A percentile compares a stretch with the other conserved stretches of the same genome.
phyloP scores from a whole-genome alignment of 2,329 filamentous ascomycete species.

The Rhynchosporium agropyri region DNA sequence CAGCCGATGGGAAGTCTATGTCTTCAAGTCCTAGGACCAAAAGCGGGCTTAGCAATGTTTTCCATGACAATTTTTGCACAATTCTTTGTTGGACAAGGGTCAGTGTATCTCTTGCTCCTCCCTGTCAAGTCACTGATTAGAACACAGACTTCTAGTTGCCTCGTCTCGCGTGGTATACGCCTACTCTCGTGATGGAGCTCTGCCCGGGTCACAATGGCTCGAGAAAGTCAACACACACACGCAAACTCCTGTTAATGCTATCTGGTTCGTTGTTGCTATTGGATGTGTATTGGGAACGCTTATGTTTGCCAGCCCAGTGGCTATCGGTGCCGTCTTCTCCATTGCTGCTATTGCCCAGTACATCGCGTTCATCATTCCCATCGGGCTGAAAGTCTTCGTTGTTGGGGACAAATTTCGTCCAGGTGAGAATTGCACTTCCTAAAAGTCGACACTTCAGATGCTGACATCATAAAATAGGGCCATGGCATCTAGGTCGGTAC shows the following conservation, averaged over 20 bases:
- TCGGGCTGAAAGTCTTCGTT: constrained; percentile 60
- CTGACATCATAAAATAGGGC: constrained; percentile 41
- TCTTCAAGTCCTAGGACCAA: constrained; percentile 64
- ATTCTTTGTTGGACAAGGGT: constrained; percentile 71
- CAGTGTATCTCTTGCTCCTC: background rate
- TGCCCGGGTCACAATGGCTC: constrained; percentile 62
- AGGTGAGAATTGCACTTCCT: background rate
- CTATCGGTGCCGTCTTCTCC: constrained; percentile 69
- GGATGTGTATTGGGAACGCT: constrained; percentile 64
- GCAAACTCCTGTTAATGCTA: constrained; percentile 69
- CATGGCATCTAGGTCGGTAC: constrained; percentile 67
- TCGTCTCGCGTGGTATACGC: constrained; percentile 70
- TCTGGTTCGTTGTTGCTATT: constrained; percentile 65
- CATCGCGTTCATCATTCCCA: constrained; percentile 60
- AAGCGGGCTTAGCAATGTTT: constrained; percentile 63
- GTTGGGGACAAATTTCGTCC: constrained; percentile 63
- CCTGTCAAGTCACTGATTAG: background rate
- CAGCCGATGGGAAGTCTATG: constrained; percentile 72
- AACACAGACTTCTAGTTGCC: constrained; percentile 59
- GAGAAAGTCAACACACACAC: constrained; percentile 62
- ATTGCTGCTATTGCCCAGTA: constrained; percentile 72
- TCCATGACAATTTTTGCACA: constrained; percentile 68
- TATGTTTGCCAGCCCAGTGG: constrained; percentile 64
- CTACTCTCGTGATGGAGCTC: constrained; percentile 72
- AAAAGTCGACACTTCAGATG: background rate